Base-by-base conservation (phyloP, 306 rosid species). In the Sindora glabra region DNA sequence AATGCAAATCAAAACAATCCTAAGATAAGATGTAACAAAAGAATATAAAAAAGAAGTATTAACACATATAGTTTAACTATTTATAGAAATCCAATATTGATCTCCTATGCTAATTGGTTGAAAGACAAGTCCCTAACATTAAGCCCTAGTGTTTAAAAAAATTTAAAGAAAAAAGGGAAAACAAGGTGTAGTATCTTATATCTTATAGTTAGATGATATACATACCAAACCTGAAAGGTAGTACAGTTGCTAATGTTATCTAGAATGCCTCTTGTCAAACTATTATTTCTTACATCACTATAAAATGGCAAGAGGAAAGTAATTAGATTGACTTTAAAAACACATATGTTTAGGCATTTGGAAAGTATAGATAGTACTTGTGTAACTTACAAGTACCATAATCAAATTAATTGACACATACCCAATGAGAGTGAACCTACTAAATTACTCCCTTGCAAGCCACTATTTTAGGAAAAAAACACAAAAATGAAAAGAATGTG, bases 211-310 rank as follows among this genome's bases (percentile, higher is more conserved):
- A 45, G 81, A 76, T 23, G 10, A 50, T 65, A 67, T 79, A 83
- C 97, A 41, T 89, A 94, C 99, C 89, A 79, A 79, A 94, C 97
- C 79, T 94, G 99, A 87, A 89, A 94, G 77, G 89, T 75, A 37
- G 95, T 82, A 72, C 99, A 94, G 65, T 94, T 94, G 69, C 99
- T 94, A 21, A 94, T 75, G 65, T 72, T 84, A 61, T 69, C 84
- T 15, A 97, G 99, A 73, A 94, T 94, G 71, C 79, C 75, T 36
- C 99, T 97, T 0, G 76, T 75, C 69, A 83, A 70, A 56, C 82
- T 79, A 76, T 83, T 83, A 68, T 83, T 83, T 63, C 89, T 76
- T 59, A 83, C 80, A 67, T 83, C 89, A 47, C 89, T 83, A 52
- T 49, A 11, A 59, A 63, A 45, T 38, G 10, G 32, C 40, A 10